Base-by-base conservation (phyloP, 805 yeast species). In the Wickerhamiella spandovensis region DNA sequence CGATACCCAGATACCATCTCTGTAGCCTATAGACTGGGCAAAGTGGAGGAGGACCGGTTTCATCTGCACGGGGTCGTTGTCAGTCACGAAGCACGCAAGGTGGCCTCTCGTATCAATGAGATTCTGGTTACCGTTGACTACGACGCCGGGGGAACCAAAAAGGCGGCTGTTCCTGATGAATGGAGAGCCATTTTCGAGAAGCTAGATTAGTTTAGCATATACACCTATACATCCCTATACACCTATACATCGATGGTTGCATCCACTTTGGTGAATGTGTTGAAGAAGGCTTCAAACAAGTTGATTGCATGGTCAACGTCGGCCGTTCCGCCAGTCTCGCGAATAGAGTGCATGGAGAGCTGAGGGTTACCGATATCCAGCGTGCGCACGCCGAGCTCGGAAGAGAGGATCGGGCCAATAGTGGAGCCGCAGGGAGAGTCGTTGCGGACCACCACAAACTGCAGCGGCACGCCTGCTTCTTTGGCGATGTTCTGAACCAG, bases 361-460 rank as follows among this genome's bases (percentile, higher is more conserved):
- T 88, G 92, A 1, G 96, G 95, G 60, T 85, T 86, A 51, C 97
- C 97, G 48, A 89, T 67, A 66, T 89, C 97, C 53, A 89, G 67
- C 2, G 95, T 85, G 62, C 92, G 75, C 47, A 89, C 75, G 48
- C 97, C 97, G 38, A 88, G 73, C 57, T 83, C 83, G 2, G 95
- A 81, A 35, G 95, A 82, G 51, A 90, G 70, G 66, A 89, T 84
- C 20, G 97, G 97, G 1, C 97, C 98, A 61, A 90, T 90, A 1
- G 98, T 90, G 1, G 95, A 82, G 2, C 98, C 98, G 67, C 97
- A 90, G 2, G 96, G 86, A 2, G 94, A 80, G 62, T 84, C 95
- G 64, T 90, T 92, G 50, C 90, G 77, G 24, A 84, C 95, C n/a
- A 89, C 97, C 69, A 90, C 87, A 51, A 88, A 66, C 66, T 90